A percentile compares a stretch with the other conserved stretches of the same genome.
phyloP scores from a whole-genome alignment of 2,329 filamentous ascomycete genomes.

The Exophiala spinifera region DNA sequence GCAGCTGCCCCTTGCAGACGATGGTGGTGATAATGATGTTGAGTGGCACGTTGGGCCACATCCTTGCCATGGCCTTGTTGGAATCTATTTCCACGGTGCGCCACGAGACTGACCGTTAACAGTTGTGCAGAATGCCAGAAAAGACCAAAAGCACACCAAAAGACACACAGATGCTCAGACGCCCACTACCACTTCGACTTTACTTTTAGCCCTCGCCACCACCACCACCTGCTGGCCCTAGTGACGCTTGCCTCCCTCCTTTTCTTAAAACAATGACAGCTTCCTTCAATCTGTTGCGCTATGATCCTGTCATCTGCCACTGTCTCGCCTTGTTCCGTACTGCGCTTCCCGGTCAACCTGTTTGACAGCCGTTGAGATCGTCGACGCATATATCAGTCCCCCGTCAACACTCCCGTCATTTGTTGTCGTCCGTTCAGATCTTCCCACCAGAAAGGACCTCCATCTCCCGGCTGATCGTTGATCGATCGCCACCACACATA shows the following conservation, averaged over 20 bases:
- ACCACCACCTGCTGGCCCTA: not conserved
- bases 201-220: not conserved
- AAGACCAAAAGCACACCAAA: no score
- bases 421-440: not conserved
- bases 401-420: not conserved
- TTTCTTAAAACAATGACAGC: conserved; percentile 23
- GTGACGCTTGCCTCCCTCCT: not conserved
- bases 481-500: not conserved
- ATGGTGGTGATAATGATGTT: not conserved
- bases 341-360: conserved; percentile 16
- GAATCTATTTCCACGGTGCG: conserved; percentile 6
- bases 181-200: conserved; percentile 8
- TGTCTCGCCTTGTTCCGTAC: conserved; percentile 16
- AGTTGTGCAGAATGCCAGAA: no score
- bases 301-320: conserved; percentile 15
- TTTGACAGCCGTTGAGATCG: conserved; percentile 14
- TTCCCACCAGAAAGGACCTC: not conserved
- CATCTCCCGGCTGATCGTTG: not conserved
- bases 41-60: conserved; percentile 21
- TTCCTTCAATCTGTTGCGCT: conserved; percentile 9
- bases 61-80: conserved; percentile 11
- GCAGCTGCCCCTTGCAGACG: not conserved
- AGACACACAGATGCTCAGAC: no score
- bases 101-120: no score
- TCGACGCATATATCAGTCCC: conserved; percentile 11